Percentiles rank a stretch among this genome's conserved stretches.
These are phyloP conservation scores for Hylodesmum podocarpum DNA, from an alignment of 306 rosid species.

Conservation along the genomic window DNA sequence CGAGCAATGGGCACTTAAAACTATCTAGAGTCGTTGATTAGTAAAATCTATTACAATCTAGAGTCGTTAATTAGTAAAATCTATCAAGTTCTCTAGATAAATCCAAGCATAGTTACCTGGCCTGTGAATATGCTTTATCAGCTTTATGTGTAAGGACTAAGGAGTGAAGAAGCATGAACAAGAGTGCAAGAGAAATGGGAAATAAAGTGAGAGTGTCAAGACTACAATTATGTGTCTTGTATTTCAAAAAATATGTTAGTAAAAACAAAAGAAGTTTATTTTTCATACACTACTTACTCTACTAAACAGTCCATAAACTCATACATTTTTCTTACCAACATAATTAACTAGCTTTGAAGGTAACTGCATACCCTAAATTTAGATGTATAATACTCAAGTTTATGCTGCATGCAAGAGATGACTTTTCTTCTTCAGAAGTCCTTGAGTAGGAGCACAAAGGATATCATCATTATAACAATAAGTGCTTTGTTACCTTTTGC, in stretches of 20 bases:
- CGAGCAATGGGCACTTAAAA: neutral
- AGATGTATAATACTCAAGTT: neutral
- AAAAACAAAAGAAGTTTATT: neutral
- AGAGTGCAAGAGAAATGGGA: neutral
- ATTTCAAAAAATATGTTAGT: neutral
- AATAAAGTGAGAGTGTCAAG: neutral
- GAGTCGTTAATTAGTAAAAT: neutral
- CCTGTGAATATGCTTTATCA: neutral
- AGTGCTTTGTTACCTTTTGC: conserved; percentile 31
- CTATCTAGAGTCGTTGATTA: neutral
- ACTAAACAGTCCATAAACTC: neutral
- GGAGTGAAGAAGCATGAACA: neutral
- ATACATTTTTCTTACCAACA: neutral
- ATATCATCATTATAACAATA: neutral
- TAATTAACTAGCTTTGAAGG: neutral
- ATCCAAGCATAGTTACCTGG: neutral
- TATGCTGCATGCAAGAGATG: neutral
- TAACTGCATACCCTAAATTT: neutral
- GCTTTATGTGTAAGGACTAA: neutral
- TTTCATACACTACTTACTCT: neutral
- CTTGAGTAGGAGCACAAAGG: neutral
- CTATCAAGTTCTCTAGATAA: neutral
- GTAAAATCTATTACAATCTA: neutral
- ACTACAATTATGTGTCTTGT: neutral
- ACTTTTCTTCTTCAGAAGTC: neutral